Evolutionary conservation across 169 alveolate species (phyloP), one percentile per base, ranked within the genome.

Genomic region (Theileria sp.): DNA sequence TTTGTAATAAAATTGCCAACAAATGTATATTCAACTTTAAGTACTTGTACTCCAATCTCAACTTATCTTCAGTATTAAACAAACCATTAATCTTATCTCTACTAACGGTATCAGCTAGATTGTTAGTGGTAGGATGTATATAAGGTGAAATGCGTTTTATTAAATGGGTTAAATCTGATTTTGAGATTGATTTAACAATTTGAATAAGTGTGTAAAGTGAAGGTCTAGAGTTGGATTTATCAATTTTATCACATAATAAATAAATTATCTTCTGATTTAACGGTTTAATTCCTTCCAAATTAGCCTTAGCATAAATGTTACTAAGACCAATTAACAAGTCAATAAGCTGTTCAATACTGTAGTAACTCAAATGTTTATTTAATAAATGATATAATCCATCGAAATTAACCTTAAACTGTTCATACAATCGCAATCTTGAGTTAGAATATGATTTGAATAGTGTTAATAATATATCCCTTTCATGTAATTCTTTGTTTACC

Each of bases 311-410:
- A 21, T 64, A 64, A 32, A 64, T 17, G 15, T 64, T 38, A 8
- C 72, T 32, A 19, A 64, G 32, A n/a, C 28, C 25, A 4, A 17
- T 21, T 32, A 32, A 64, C 25, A 64, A 21, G 1, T 64, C 25
- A 26, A 69, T 38, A 26, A 69, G 65, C 23, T 23, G 61, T 13
- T 69, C 77, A n/a, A 44, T 25, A 8, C 30, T 36, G 38, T 69
- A 69, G 3, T 23, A 3, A 4, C 50, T 69, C 32, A 69, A 9
- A 60, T 23, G 25, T 21, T 38, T 50, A 51, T 69, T 69, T 21
- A 69, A 30, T 17, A 60, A 69, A 21, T 36, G 30, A 36, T 44
- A 69, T 13, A 69, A 23, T 17, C 34, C 44, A 26, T 69, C 77
- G 19, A 69, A 69, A 69, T 69, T n/a, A 21, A 36, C 67, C 60